phyloP scores from a whole-genome alignment of 129 eudicot species.

The Logfia minima region DNA sequence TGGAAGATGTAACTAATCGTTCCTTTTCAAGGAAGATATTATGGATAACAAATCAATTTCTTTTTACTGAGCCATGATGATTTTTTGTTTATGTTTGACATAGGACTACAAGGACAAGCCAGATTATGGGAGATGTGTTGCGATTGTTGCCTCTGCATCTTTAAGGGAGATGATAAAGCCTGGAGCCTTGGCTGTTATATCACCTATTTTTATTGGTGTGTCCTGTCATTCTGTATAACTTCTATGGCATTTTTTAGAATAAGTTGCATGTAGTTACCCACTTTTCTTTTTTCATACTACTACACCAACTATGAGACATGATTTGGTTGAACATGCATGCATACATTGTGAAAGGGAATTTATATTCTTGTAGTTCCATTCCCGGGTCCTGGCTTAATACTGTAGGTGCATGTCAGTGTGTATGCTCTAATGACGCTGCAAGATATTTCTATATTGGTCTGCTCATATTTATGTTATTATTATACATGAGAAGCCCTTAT shows the following conservation, averaged over 20 bases:
- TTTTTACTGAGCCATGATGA: background rate
- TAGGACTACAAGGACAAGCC: slow-evolving; percentile 96
- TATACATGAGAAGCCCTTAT: background rate
- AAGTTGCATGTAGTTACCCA: background rate
- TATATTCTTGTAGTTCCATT: background rate
- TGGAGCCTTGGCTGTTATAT: slow-evolving; percentile 88
- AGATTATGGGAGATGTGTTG: slow-evolving; percentile 93
- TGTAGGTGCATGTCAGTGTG: background rate
- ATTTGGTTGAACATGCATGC: background rate
- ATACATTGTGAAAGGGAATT: background rate
- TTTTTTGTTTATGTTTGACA: background rate
- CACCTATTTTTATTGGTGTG: slow-evolving; percentile 84
- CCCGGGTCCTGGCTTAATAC: background rate
- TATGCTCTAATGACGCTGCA: background rate
- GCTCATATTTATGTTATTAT: background rate
- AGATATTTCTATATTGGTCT: background rate
- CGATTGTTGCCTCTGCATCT: slow-evolving; percentile 97
- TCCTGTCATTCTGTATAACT: background rate
- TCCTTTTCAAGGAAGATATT: background rate
- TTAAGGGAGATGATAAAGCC: slow-evolving; percentile 98
- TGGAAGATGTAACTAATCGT: background rate
- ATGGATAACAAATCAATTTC: background rate
- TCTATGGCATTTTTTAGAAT: background rate
- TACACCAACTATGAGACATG: background rate
- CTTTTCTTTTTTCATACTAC: background rate